Evolutionary conservation across 106 monocot genomes (phyloP).

Genomic region (Alisma plantagoaquatica): DNA sequence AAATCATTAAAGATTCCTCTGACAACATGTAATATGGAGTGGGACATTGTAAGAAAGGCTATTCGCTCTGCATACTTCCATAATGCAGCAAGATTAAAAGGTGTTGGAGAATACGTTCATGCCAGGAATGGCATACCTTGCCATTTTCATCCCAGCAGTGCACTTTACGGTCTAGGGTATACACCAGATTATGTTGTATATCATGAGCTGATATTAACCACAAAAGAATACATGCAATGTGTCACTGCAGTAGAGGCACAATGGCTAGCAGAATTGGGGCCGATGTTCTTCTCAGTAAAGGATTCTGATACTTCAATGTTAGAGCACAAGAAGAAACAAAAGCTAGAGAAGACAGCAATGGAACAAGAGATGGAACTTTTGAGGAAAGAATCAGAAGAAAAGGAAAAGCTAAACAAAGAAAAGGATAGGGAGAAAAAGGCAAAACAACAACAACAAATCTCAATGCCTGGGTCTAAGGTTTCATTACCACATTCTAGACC

Average conservation of each 20-base stretch:
- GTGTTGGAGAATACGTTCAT: constrained; percentile 89
- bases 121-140: constrained; percentile 93
- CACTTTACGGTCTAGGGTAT: constrained; percentile 83
- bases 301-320: constrained; percentile 78
- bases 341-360: constrained; percentile 85
- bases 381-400: constrained; percentile 56
- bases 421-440: constrained; percentile 60
- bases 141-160: constrained; percentile 90
- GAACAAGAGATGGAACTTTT: constrained; percentile 95
- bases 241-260: constrained; percentile 92
- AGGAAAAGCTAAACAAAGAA: constrained; percentile 24
- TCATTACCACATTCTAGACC: constrained; percentile 38
- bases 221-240: constrained; percentile 96
- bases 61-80: constrained; percentile 94
- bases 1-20: constrained; percentile 71
- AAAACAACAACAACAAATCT: constrained; percentile 69
- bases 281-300: constrained; percentile 96
- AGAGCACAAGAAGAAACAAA: constrained; percentile 87
- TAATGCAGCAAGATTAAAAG: constrained; percentile 80
- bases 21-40: constrained; percentile 75
- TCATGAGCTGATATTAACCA: constrained; percentile 75
- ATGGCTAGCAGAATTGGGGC: constrained; percentile 93
- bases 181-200: constrained; percentile 91
- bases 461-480: constrained; percentile 47
- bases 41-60: constrained; percentile 93